A percentile compares a stretch with the other conserved stretches of the same genome.
Conservation (phyloP, 208 protist genomes). For the Trichomonas gallinae region DNA sequence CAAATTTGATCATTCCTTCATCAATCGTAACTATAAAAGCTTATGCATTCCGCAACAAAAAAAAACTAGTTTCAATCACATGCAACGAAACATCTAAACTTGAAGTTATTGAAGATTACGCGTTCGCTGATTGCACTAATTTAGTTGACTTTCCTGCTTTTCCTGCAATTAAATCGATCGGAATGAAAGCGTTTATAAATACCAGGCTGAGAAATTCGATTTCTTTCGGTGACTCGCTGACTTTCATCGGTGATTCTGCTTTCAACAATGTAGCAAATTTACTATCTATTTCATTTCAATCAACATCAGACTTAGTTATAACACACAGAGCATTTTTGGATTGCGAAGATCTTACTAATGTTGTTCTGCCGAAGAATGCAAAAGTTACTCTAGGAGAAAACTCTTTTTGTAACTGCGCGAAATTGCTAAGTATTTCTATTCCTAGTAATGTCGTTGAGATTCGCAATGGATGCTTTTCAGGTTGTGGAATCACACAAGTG, state of each 20-base stretch:
- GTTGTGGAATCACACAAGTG: too few relatives aligned
- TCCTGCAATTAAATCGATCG: not conserved
- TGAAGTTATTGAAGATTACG: not conserved
- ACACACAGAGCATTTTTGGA: not conserved
- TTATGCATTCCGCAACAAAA: not conserved
- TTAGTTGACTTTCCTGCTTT: not conserved
- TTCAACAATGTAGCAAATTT: not conserved
- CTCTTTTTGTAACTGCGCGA: not conserved
- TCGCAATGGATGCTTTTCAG: not conserved
- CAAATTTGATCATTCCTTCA: not conserved
- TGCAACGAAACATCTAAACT: not conserved
- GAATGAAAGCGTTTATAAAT: not conserved
- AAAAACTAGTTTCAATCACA: not conserved
- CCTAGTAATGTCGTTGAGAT: not conserved
- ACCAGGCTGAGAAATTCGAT: not conserved
- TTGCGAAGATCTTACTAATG: not conserved
- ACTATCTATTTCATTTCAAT: not conserved
- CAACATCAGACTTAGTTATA: not conserved
- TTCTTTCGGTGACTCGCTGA: not conserved
- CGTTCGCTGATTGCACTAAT: not conserved
- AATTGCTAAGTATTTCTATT: not conserved
- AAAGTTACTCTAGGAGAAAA: not conserved
- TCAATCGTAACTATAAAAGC: not conserved
- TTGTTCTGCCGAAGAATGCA: not conserved
- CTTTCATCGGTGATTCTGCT: not conserved